Evolutionary conservation across 2,329 filamentous ascomycete species (phyloP).

Genomic region (Venturia asperata): DNA sequence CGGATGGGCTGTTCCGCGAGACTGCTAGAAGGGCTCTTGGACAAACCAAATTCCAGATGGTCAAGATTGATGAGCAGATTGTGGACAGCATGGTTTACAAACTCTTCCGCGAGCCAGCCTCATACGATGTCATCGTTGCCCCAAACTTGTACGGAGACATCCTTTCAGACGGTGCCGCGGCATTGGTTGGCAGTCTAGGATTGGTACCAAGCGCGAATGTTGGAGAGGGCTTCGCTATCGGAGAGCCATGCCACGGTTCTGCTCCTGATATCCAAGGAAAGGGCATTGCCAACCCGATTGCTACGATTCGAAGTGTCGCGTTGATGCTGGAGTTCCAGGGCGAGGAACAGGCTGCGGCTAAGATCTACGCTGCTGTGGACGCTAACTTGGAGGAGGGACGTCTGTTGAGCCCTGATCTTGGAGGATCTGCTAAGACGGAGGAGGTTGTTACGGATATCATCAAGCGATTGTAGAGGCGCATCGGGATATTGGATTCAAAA

Average conservation of each 20-base stretch:
- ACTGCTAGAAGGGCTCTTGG: constrained; percentile 68
- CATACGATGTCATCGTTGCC: constrained; percentile 99
- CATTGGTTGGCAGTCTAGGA: constrained; percentile 89
- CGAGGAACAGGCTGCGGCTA: constrained; percentile 76
- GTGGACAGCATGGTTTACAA: constrained; percentile 99
- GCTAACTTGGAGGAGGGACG: constrained; percentile 77
- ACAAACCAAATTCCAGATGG: constrained; percentile 53
- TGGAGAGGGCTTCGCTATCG: constrained; percentile 87
- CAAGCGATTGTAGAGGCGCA: constrained; percentile 56
- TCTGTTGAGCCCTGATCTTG: constrained; percentile 81
- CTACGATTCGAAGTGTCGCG: constrained; percentile 81
- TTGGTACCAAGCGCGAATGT: constrained; percentile 95
- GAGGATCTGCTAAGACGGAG: constrained; percentile 75
- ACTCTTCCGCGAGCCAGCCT: constrained; percentile 89
- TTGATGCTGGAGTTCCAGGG: constrained; percentile 96
- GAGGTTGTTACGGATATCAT: constrained; percentile 85
- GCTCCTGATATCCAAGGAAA: constrained; percentile 92
- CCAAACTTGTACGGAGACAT: constrained; percentile 99
- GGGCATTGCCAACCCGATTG: constrained; percentile 92
- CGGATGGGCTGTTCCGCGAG: constrained; percentile 88
- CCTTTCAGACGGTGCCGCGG: constrained; percentile 95
- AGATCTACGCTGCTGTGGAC: constrained; percentile 88
- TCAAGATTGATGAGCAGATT: constrained; percentile 89
- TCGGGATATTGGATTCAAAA: neutral
- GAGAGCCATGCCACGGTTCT: constrained; percentile 94